Percentiles rank a stretch among this genome's conserved stretches.
phyloP scores from a whole-genome alignment of 768 basidiomycete species.

The Dacryopinax spathularia region DNA sequence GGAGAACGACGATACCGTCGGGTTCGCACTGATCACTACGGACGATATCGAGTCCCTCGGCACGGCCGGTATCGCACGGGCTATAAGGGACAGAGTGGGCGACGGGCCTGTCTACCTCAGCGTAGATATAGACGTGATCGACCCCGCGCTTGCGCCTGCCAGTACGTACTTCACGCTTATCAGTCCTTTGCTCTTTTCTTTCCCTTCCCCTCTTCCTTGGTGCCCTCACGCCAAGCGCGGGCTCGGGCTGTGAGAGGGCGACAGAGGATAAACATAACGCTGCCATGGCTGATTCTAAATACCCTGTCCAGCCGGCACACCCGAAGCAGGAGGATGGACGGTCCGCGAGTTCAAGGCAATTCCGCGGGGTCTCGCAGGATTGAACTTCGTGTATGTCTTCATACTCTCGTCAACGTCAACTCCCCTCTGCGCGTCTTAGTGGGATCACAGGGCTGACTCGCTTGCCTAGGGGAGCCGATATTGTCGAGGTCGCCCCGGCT shows the following conservation, averaged over 20 bases:
- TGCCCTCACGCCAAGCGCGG: background rate
- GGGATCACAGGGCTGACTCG: background rate
- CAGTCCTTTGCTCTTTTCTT: too few species aligned
- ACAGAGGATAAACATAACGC: background rate
- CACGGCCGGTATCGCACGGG: constrained; percentile 48
- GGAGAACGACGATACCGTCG: constrained; percentile 52
- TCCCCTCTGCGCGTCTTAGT: background rate
- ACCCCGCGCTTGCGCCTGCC: constrained; percentile 66
- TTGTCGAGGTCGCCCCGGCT: constrained; percentile 61
- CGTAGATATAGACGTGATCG: constrained; percentile 65
- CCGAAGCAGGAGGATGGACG: constrained; percentile 76
- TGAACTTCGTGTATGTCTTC: constrained; percentile 67
- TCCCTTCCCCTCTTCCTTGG: background rate
- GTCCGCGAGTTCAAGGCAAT: constrained; percentile 69
- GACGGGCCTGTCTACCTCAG: constrained; percentile 65
- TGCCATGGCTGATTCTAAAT: background rate
- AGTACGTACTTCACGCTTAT: constrained; percentile 32
- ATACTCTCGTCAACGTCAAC: too few species aligned
- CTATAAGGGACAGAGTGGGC: constrained; percentile 60
- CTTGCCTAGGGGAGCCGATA: constrained; percentile 43
- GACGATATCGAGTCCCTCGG: constrained; percentile 78
- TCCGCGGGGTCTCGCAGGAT: constrained; percentile 58
- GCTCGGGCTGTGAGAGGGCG: too few species aligned
- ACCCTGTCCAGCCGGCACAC: constrained; percentile 50
- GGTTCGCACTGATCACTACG: constrained; percentile 64